Conservation (phyloP, 768 basidiomycete genomes). For the Naematelia aurantialba region DNA sequence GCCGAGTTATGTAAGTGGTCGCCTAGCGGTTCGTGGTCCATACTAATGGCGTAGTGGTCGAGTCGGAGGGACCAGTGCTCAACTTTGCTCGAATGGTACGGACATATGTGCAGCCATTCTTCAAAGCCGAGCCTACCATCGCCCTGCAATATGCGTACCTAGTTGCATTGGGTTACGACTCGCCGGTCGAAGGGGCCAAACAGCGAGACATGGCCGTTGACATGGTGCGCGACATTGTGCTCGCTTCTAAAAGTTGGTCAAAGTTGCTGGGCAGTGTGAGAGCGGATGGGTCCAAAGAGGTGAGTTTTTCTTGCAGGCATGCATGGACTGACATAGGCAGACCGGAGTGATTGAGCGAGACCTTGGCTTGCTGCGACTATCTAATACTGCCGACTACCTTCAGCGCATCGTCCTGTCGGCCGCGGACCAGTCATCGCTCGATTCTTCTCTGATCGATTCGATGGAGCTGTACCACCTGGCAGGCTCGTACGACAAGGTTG, state of each 20-base stretch:
- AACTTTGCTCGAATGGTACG: conserved; percentile 81
- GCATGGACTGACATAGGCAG: conserved; percentile 53
- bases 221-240: conserved; percentile 52
- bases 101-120: conserved; percentile 89
- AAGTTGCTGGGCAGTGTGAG: conserved; percentile 91
- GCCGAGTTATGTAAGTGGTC: conserved; percentile 58
- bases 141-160: conserved; percentile 93
- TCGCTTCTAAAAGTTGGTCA: conserved; percentile 63
- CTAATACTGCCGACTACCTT: conserved; percentile 65
- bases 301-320: conserved; percentile 53
- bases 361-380: conserved; percentile 68
- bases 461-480: conserved; percentile 95
- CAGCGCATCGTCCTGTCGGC: conserved; percentile 77
- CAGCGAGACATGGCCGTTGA: conserved; percentile 63
- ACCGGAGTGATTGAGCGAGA: conserved; percentile 83
- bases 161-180: conserved; percentile 72
- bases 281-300: conserved; percentile 79
- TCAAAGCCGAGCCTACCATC: conserved; percentile 85
- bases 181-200: conserved; percentile 69
- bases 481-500: conserved; percentile 80
- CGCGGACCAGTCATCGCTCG: conserved; percentile 74
- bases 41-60: conserved; percentile 13
- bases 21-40: neutral
- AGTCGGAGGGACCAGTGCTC: conserved; percentile 19
- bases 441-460: conserved; percentile 78